phyloP scores from a whole-genome alignment of 1,284 basidiomycete species.

The Mycosarcoma maydis region DNA sequence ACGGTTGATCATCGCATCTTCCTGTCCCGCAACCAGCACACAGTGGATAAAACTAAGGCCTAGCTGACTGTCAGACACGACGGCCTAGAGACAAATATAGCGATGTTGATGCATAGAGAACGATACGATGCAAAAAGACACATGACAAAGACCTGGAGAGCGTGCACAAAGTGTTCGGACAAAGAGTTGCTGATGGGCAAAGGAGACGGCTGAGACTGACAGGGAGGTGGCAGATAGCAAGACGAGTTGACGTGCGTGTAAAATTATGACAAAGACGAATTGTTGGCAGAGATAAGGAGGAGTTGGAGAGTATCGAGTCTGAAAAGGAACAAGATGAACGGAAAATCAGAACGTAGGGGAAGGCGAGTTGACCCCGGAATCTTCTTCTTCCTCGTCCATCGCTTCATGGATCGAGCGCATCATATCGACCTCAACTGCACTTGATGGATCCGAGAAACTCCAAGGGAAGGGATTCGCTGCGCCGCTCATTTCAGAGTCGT shows the following conservation, averaged over 20 bases:
- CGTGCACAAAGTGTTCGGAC: slow-evolving; percentile 1
- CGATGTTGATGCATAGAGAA: not conserved
- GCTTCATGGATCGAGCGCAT: slow-evolving; percentile 38
- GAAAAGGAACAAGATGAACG: not conserved
- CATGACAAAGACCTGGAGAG: not conserved
- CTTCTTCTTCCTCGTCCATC: slow-evolving; percentile 29
- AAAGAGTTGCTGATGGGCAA: not conserved
- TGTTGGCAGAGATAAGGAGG: not conserved
- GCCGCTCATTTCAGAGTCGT: slow-evolving; percentile 40
- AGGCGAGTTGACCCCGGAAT: slow-evolving; percentile 4
- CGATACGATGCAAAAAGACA: slow-evolving; percentile 5
- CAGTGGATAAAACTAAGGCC: no score
- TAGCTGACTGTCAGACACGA: no score
- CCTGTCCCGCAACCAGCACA: no score
- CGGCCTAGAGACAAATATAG: no score
- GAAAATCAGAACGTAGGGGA: slow-evolving; percentile 14
- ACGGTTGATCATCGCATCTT: not conserved
- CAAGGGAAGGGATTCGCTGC: slow-evolving; percentile 49
- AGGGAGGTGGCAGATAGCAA: no score
- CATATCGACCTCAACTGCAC: slow-evolving; percentile 29
- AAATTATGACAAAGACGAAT: not conserved
- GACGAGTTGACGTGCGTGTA: no score
- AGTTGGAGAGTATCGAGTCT: no score
- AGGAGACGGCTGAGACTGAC: not conserved
- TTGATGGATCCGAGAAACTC: slow-evolving; percentile 28